Evolutionary conservation across 257 asterid genomes (phyloP), one percentile per base, ranked within the genome.

Genomic region (Scutellaria minor): DNA sequence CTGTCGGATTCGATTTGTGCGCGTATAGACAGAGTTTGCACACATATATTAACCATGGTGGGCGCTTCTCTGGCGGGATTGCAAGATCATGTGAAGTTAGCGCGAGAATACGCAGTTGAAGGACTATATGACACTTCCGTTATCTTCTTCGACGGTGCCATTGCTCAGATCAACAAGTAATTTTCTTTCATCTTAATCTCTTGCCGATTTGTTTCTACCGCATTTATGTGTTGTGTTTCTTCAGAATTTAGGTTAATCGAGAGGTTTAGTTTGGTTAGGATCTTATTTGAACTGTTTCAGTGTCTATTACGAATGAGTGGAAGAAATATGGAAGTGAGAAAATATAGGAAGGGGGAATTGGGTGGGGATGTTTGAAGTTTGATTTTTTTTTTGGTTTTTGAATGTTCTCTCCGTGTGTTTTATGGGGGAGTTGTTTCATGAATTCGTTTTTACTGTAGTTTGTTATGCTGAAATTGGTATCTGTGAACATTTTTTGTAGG

Each of bases 141-240:
- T 31, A 91, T 93, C 85, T 93, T 93, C 92, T 93, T 93, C 86
- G 98, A 93, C 72, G 98, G 97, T 47, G 94, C 96, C 70, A 87
- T 93, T 80, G 96, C 97, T 73, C 98, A 91, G 91, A 93, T 93
- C 90, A 91, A 91, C 87, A 91, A 89, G 98, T 93, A 89, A 39
- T 11, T 44, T 13, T 51, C 72, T 52, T 40, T 78, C 52, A 4
- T 44, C 50, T 58, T 15, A 47, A 48, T 42, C 6, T 63, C 20
- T 44, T 70, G 54, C 46, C 52, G 51, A 46, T 53, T 57, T 42
- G n/a, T 53, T 22, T 20, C 60, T 44, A 7, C 63, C 35, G 58
- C 45, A 31, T 47, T 31, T 69, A 6, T 14, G 44, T 27, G 24
- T 45, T 77, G 72, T 9, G 15, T 37, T 31, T 5, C 52, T 72